A percentile compares a stretch with the other conserved stretches of the same genome.
phyloP scores from a whole-genome alignment of 495 filamentous ascomycete genomes.

The Xylaria sp. region DNA sequence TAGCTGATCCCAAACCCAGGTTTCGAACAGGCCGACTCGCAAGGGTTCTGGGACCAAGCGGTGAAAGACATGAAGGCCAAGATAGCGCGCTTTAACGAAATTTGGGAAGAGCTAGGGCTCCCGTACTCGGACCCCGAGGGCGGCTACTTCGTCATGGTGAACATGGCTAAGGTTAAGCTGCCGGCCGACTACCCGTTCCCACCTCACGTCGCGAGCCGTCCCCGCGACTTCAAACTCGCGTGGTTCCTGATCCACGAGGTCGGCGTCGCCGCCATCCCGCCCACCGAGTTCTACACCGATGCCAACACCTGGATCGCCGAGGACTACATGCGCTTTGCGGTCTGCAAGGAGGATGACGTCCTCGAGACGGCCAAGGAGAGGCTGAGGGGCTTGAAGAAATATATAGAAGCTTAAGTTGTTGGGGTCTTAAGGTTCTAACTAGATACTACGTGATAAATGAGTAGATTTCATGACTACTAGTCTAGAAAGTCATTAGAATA shows the following conservation, averaged over 20 bases:
- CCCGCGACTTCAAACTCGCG: constrained; percentile 89
- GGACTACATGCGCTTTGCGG: constrained; percentile 93
- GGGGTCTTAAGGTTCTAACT: too few relatives aligned
- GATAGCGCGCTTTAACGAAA: constrained; percentile 81
- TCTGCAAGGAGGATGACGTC: constrained; percentile 93
- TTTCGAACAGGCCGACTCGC: constrained; percentile 85
- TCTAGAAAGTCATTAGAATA: constrained; percentile 9
- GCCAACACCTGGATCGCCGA: constrained; percentile 82
- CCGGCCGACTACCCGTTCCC: constrained; percentile 87
- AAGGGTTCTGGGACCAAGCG: constrained; percentile 88
- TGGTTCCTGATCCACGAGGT: constrained; percentile 98
- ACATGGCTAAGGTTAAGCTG: constrained; percentile 83
- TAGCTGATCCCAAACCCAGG: constrained; percentile 47
- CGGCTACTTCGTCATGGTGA: constrained; percentile 95
- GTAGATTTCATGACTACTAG: constrained; percentile 5
- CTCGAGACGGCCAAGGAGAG: constrained; percentile 90
- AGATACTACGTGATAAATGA: not conserved
- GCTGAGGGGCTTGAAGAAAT: constrained; percentile 84
- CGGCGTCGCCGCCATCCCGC: constrained; percentile 94
- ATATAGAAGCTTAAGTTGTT: constrained; percentile 49
- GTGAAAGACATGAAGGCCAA: constrained; percentile 88
- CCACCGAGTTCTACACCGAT: constrained; percentile 94
- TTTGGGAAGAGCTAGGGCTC: constrained; percentile 88
- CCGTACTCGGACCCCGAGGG: constrained; percentile 94
- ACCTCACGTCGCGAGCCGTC: constrained; percentile 79